Base-by-base conservation (phyloP, 1,284 basidiomycete species). In the Rhodofomes roseus region DNA sequence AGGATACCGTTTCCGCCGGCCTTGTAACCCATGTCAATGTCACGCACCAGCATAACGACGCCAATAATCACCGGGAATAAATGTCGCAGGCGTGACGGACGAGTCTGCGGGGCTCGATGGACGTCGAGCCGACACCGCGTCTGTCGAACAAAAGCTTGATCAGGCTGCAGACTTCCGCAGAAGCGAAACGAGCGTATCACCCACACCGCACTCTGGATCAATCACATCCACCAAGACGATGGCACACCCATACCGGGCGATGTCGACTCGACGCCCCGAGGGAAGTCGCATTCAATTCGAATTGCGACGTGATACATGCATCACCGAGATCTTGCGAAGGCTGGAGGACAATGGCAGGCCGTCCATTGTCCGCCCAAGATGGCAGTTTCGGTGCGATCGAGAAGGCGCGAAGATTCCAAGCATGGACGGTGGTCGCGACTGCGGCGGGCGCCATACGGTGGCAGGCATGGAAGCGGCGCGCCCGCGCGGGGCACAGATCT, bases 91-190 rank as follows among this genome's bases (percentile, higher is more conserved):
- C 4, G 25, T 12, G 46, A 25, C 46, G 46, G 46, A 48, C 46
- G 22, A 9, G 22, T 12, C 23, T 11, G 22, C 11, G 44, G 4
- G 11, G 22, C 25, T 16, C 9, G 23, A 16, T n/a, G 23, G 4
- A 46, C 43, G 25, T 48, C 46, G 46, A 48, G 46, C 46, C 46
- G 46, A 25, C 46, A 14, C 46, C 25, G 46, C 25, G 46, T 48
- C 46, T 48, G 46, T 48, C 46, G 46, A 48, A 48, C 46, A 48
- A 48, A 48, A 48, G 46, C 46, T 16, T 48, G 46, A 48, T 48
- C 7, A n/a, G n/a, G n/a, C 5, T 12, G 11, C 8, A 11, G 14
- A 39, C 12, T 14, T 39, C 3, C 37, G 37, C 37, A 39, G 37
- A 39, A 39, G 14, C 37, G 14, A 14, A 39, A 39, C 14, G 37